Evolutionary conservation across 2,329 filamentous ascomycete genomes (phyloP), one percentile per base, ranked within the genome.

Genomic region (Trichoderma koningii): DNA sequence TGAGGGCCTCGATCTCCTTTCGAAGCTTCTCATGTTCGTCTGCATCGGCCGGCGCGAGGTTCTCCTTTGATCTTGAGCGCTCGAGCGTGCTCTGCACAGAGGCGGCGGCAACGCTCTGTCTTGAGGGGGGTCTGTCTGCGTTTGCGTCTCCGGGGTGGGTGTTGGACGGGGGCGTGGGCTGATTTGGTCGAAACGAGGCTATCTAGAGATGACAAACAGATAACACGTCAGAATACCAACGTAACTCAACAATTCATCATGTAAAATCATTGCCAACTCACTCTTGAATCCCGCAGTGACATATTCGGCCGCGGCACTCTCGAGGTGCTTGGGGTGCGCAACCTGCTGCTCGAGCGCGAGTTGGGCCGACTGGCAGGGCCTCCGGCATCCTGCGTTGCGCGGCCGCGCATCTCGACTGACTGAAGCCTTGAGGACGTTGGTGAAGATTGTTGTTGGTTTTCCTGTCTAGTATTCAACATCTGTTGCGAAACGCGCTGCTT

Each of bases 1-100:
- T 93, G 28, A 98, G 83, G 69, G 93, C 89, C 72, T 98, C 93
- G 66, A 84, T 85, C 42, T 80, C 80, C 63, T 79, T 82, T 55
- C 82, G 80, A 72, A 84, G 85, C 52, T 79, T 81, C 72, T 87
- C 85, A 72, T 86, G 85, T 63, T 83, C 81, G 66, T 86, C 82
- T n/a, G 81, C 81, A 66, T 87, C 85, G 1, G 83, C 79, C 0
- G 85, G 85, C 38, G 84, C 82, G 69, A 84, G 79, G 71, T 87
- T 87, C 72, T 85, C 86, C 71, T 85, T 87, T 2, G 50, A 84
- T 72, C 84, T 87, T 6, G 50, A 84, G 72, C 84, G 86, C 64
- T 87, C 84, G 68, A 79, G 80, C 52, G 85, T 86, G n/a, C 78
- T 77, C 51, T 77, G 79, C 67, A 77, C 73, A 12, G 79, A 81